Evolutionary conservation across 2,329 filamentous ascomycete species (phyloP).

Genomic region (Sarocladium oryzae): DNA sequence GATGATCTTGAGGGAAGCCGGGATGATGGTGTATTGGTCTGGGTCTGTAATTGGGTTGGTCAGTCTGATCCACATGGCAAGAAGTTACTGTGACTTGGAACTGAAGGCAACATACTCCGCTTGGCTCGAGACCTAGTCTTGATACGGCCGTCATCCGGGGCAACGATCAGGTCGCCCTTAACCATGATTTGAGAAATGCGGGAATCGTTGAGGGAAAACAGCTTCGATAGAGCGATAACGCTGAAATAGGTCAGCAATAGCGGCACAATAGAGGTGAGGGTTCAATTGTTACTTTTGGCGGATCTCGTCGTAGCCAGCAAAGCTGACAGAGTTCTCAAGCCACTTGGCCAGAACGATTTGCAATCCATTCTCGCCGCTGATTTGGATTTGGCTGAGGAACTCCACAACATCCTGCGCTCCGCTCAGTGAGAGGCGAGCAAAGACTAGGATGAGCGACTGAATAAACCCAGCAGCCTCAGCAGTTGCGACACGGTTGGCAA

Average conservation of each 20-base stretch:
- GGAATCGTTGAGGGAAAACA: constrained; percentile 80
- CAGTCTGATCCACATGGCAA: too few relatives aligned
- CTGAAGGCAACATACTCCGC: constrained; percentile 54
- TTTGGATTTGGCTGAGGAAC: constrained; percentile 79
- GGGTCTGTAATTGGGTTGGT: constrained; percentile 50
- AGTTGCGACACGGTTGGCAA: constrained; percentile 75
- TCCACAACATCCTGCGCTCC: constrained; percentile 85
- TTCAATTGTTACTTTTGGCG: constrained; percentile 70
- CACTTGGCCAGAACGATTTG: constrained; percentile 88
- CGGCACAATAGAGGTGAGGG: too few relatives aligned
- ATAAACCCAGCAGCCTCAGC: constrained; percentile 86
- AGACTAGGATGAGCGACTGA: constrained; percentile 91
- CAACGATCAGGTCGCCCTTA: constrained; percentile 84
- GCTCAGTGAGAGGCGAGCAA: constrained; percentile 79
- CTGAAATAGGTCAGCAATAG: constrained; percentile 39
- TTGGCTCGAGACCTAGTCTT: constrained; percentile 90
- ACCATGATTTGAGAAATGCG: constrained; percentile 74
- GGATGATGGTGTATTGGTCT: constrained; percentile 80
- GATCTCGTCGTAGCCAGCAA: constrained; percentile 97
- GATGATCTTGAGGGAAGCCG: constrained; percentile 87
- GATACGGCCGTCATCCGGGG: constrained; percentile 67
- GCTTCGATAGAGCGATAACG: constrained; percentile 85
- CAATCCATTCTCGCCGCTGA: constrained; percentile 74
- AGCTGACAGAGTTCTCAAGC: constrained; percentile 94
- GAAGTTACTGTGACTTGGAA: too few relatives aligned